Conservation (phyloP, 805 yeast species). For the Candida manassasensis region DNA sequence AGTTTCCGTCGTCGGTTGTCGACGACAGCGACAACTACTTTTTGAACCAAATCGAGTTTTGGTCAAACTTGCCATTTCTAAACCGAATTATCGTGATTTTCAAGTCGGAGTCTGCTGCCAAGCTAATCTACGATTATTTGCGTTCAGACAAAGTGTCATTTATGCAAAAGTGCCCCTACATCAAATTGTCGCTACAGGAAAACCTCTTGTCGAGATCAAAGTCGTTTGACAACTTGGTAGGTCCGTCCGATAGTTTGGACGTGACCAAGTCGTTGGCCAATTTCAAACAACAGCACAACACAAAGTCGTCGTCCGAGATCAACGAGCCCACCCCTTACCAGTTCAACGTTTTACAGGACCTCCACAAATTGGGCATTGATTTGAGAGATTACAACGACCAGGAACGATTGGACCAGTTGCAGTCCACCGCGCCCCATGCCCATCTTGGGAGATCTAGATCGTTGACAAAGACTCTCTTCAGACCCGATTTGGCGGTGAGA, state of each 20-base stretch:
- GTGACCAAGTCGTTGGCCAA: slow-evolving; percentile 19
- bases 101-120: slow-evolving; percentile 25
- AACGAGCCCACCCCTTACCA: slow-evolving; percentile 33
- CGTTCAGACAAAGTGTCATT: slow-evolving; percentile 7
- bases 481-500: slow-evolving; percentile 24
- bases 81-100: slow-evolving; percentile 35
- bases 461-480: slow-evolving; percentile 33
- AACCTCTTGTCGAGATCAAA: slow-evolving; percentile 32
- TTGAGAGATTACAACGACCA: slow-evolving; percentile 18
- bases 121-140: slow-evolving; percentile 19
- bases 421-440: slow-evolving; percentile 4
- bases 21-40: slow-evolving; percentile 19
- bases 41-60: slow-evolving; percentile 25
- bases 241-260: slow-evolving; percentile 13
- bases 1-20: slow-evolving; percentile 2
- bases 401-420: slow-evolving; percentile 15
- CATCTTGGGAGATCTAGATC: slow-evolving; percentile 21
- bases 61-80: slow-evolving; percentile 38
- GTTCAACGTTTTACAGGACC: slow-evolving; percentile 24
- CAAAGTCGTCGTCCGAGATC: slow-evolving; percentile 13
- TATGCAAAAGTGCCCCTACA: slow-evolving; percentile 10
- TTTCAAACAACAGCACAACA: slow-evolving; percentile 19
- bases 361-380: slow-evolving; percentile 30
- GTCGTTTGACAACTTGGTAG: slow-evolving; percentile 20
- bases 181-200: slow-evolving; percentile 33